These are phyloP conservation scores for Citrus maxima DNA, from an alignment of 345 rosid species.

Conservation along the genomic window DNA sequence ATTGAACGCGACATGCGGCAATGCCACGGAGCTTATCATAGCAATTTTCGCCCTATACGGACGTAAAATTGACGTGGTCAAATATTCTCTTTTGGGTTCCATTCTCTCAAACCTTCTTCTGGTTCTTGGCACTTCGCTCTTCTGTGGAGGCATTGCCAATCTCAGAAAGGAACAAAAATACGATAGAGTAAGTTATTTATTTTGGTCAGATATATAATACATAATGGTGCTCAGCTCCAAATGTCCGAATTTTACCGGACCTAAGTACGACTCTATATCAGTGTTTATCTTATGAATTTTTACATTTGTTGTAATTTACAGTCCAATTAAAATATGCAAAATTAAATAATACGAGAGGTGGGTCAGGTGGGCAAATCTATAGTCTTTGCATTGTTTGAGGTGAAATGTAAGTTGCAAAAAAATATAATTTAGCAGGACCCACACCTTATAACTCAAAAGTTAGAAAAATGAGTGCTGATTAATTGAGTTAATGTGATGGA, in stretches of 20 bases:
- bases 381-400: too few species aligned
- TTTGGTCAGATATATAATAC: neutral
- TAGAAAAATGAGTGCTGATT: neutral
- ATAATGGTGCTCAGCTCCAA: too few species aligned
- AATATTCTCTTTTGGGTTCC: constrained; percentile 85
- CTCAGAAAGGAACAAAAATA: constrained; percentile 62
- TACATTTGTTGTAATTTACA: too few species aligned
- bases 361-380: too few species aligned
- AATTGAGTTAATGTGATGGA: neutral
- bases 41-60: constrained; percentile 69
- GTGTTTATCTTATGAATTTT: too few species aligned
- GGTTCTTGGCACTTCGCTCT: constrained; percentile 87
- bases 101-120: constrained; percentile 84
- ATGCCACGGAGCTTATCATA: constrained; percentile 87
- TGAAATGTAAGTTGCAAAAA: too few species aligned
- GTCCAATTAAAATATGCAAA: too few species aligned
- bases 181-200: constrained; percentile 51
- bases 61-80: constrained; percentile 66
- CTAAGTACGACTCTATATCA: too few species aligned
- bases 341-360: too few species aligned
- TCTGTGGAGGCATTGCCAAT: constrained; percentile 87
- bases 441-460: too few species aligned
- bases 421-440: too few species aligned
- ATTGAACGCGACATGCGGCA: constrained; percentile 92
- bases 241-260: too few species aligned